A percentile compares a stretch with the other conserved stretches of the same genome.
Conservation (phyloP, 1,284 basidiomycete species). For the Puccinia novopanici region DNA sequence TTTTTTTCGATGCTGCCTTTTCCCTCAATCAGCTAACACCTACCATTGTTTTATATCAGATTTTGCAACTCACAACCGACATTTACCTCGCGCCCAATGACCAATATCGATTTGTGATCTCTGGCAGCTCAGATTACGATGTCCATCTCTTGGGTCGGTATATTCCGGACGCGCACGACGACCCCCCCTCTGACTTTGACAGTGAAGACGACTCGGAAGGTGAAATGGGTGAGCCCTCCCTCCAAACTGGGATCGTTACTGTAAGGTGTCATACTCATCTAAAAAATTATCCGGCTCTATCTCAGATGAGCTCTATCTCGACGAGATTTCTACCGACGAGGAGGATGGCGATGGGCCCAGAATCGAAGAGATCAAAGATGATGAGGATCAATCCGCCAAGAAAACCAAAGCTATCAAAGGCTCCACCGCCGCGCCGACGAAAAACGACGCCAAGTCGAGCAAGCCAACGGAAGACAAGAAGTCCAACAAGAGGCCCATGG, state of each 20-base stretch:
- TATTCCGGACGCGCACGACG: conserved; percentile 24
- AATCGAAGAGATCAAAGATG: conserved; percentile 27
- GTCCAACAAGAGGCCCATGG: conserved; percentile 41
- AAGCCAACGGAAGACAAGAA: conserved; percentile 13
- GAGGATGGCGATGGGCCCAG: conserved; percentile 20
- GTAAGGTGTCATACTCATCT: neutral
- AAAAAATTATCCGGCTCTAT: no score
- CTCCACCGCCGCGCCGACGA: neutral
- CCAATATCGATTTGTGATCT: conserved; percentile 47
- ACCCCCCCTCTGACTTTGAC: conserved; percentile 35
- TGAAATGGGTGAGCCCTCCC: conserved; percentile 23
- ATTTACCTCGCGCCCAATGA: conserved; percentile 42
- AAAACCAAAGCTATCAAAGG: conserved; percentile 14
- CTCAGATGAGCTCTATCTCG: conserved; percentile 22
- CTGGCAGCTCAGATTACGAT: conserved; percentile 39
- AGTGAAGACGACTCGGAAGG: conserved; percentile 40
- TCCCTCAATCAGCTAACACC: neutral
- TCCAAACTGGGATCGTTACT: neutral
- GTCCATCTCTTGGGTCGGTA: conserved; percentile 48
- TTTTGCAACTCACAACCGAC: conserved; percentile 40
- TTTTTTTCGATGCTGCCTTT: neutral
- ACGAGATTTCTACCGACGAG: conserved; percentile 28
- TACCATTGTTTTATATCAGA: neutral
- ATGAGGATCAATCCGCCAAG: conserved; percentile 6
- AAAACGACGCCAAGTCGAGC: conserved; percentile 30